phyloP scores from a whole-genome alignment of 306 rosid genomes.

The Oemleria cerasiformis region DNA sequence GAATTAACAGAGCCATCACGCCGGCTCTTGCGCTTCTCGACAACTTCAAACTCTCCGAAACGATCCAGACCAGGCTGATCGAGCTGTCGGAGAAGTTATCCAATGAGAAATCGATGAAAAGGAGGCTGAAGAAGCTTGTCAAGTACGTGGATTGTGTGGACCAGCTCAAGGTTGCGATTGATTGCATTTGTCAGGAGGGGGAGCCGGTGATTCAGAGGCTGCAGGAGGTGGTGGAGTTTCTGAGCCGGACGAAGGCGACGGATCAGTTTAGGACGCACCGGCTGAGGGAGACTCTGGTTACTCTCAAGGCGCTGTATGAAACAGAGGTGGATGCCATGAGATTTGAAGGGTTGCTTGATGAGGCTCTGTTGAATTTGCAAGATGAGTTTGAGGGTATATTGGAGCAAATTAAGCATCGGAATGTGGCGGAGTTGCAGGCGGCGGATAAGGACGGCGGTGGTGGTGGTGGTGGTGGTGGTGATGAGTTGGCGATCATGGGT shows the following conservation, averaged over 20 bases:
- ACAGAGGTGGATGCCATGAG: slow-evolving; percentile 72
- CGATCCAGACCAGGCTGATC: slow-evolving; percentile 49
- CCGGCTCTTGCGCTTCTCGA: slow-evolving; percentile 65
- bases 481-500: slow-evolving; percentile 6
- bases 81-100: slow-evolving; percentile 39
- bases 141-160: slow-evolving; percentile 61
- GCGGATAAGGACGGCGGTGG: slow-evolving; percentile 16
- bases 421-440: slow-evolving; percentile 16
- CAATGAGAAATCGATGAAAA: slow-evolving; percentile 22
- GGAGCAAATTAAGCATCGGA: slow-evolving; percentile 48
- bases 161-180: slow-evolving; percentile 43
- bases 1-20: slow-evolving; percentile 67
- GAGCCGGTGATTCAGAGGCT: slow-evolving; percentile 74
- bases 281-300: slow-evolving; percentile 60
- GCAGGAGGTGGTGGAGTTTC: slow-evolving; percentile 89
- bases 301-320: slow-evolving; percentile 69
- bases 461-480: slow-evolving; percentile 4
- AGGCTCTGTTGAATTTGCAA: slow-evolving; percentile 66
- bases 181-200: slow-evolving; percentile 48
- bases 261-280: slow-evolving; percentile 51
- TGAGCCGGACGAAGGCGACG: slow-evolving; percentile 81
- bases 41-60: slow-evolving; percentile 51
- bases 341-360: slow-evolving; percentile 77
- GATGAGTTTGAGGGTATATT: slow-evolving; percentile 69
- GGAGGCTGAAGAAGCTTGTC: slow-evolving; percentile 40